Evolutionary conservation across 139 green algal genomes (phyloP), one percentile per base, ranked within the genome.

Genomic region (Chlamydomonas sphaeroides): DNA sequence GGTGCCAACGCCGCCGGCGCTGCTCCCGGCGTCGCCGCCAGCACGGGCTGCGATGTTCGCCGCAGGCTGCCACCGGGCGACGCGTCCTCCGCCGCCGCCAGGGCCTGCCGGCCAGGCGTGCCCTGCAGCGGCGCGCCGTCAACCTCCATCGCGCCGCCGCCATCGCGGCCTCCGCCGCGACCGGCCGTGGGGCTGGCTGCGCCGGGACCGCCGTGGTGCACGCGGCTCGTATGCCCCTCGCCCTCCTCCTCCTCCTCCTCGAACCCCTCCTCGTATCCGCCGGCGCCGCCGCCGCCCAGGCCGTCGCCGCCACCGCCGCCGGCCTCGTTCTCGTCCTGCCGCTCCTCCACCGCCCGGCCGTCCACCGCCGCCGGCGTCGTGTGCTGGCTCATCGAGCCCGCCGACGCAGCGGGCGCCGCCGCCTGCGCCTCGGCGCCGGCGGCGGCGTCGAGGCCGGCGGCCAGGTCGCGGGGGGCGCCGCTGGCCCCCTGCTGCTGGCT

Each of bases 241-340:
- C 63, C 63, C 63, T 42, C 74, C 20, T 62, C 74, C 17, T 80
- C 74, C 39, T 61, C 74, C 10, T 70, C 74, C 8, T 61, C 74
- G 6, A 36, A 25, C 57, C 14, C 57, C 57, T 65, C 26, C 57
- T 65, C 14, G 20, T 61, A n/a, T 23, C 49, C 49, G 21, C 68
- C 42, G 3, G 28, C 69, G n/a, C 69, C n/a, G n/a, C n/a, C n/a
- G n/a, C n/a, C n/a, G n/a, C n/a, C n/a, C n/a, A n/a, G n/a, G n/a
- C n/a, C n/a, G n/a, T n/a, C n/a, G n/a, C n/a, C 48, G 10, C 70
- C 48, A 32, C 21, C 18, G 48, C 70, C 49, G 23, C 28, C 56
- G 5, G 5, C 35, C 6, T 38, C 10, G 36, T 68, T 68, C 23
- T 68, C 72, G 38, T 56, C 72, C 38, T 79, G 72, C 26, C 26